Percentiles rank a stretch among this genome's conserved stretches.
Conservation (phyloP, 2,329 filamentous ascomycete genomes). For the Rhytidhysteron rufulum region DNA sequence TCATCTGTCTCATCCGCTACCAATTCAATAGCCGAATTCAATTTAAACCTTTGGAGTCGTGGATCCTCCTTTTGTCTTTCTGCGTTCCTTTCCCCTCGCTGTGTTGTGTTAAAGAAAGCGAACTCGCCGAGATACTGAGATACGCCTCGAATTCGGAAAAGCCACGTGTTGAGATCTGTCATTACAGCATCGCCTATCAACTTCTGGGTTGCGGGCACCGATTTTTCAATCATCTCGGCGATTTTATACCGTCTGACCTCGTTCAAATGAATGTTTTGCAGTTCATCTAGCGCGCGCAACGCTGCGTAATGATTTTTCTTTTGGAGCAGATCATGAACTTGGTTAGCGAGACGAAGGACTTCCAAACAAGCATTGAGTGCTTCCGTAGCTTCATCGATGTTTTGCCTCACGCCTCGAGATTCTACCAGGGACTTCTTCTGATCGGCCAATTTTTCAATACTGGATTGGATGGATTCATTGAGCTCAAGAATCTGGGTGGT, state of each 20-base stretch:
- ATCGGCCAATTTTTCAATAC: slow-evolving; percentile 87
- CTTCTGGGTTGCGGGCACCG: slow-evolving; percentile 86
- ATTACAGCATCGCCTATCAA: slow-evolving; percentile 95
- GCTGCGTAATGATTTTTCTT: slow-evolving; percentile 97
- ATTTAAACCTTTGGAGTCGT: slow-evolving; percentile 76
- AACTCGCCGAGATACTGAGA: slow-evolving; percentile 95
- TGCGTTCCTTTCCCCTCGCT: slow-evolving; percentile 77
- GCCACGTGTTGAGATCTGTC: slow-evolving; percentile 94
- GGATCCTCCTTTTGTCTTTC: slow-evolving; percentile 73
- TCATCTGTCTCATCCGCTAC: slow-evolving; percentile 95
- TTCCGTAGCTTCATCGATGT: slow-evolving; percentile 88
- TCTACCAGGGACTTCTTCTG: slow-evolving; percentile 95
- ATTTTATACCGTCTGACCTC: slow-evolving; percentile 94
- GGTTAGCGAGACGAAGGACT: slow-evolving; percentile 87
- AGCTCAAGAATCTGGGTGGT: slow-evolving; percentile 88
- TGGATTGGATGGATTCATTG: slow-evolving; percentile 91
- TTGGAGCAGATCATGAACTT: slow-evolving; percentile 84
- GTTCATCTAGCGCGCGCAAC: slow-evolving; percentile 86
- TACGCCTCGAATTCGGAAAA: slow-evolving; percentile 90
- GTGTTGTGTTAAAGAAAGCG: slow-evolving; percentile 92
- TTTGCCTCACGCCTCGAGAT: slow-evolving; percentile 85
- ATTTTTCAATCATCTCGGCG: slow-evolving; percentile 92
- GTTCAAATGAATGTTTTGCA: slow-evolving; percentile 93
- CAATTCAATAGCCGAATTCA: slow-evolving; percentile 93
- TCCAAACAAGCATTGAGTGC: slow-evolving; percentile 88